Conservation (phyloP, 306 rosid species). For the Lithocarpus polystachyus region DNA sequence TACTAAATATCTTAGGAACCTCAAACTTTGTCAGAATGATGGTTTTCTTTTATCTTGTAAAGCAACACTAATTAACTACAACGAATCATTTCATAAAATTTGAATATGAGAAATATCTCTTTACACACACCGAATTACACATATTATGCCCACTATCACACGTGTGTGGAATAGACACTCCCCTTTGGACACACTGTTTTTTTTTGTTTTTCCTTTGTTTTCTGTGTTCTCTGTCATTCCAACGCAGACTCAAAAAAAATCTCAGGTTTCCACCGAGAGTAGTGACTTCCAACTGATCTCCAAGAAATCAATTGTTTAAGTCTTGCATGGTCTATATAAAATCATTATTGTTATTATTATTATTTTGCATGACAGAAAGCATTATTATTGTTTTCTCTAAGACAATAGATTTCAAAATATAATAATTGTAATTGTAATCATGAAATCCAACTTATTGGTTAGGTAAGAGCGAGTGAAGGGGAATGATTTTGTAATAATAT, state of each 20-base stretch:
- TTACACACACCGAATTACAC: too few relatives aligned
- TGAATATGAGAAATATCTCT: neutral
- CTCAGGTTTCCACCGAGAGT: constrained; percentile 33
- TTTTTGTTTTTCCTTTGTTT: too few relatives aligned
- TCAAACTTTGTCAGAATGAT: constrained; percentile 16
- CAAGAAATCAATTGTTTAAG: neutral
- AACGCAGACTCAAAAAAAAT: neutral
- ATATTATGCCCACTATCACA: too few relatives aligned
- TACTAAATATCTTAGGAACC: neutral
- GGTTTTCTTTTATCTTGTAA: constrained; percentile 37
- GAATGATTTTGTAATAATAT: constrained; percentile 46
- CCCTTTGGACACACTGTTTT: neutral
- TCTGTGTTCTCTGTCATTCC: neutral
- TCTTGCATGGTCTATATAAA: neutral
- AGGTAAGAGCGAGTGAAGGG: constrained; percentile 15
- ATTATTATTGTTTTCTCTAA: neutral
- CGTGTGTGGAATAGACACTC: too few relatives aligned
- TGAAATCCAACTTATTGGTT: constrained; percentile 18
- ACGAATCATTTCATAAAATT: constrained; percentile 11
- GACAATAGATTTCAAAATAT: neutral
- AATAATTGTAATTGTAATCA: constrained; percentile 8
- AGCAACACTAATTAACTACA: constrained; percentile 18
- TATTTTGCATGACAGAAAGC: constrained; percentile 25
- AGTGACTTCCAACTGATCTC: constrained; percentile 55
- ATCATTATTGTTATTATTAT: neutral